These are phyloP conservation scores for Arthrobotrys musiformis DNA, from an alignment of 2,329 filamentous ascomycete genomes.

Conservation along the genomic window DNA sequence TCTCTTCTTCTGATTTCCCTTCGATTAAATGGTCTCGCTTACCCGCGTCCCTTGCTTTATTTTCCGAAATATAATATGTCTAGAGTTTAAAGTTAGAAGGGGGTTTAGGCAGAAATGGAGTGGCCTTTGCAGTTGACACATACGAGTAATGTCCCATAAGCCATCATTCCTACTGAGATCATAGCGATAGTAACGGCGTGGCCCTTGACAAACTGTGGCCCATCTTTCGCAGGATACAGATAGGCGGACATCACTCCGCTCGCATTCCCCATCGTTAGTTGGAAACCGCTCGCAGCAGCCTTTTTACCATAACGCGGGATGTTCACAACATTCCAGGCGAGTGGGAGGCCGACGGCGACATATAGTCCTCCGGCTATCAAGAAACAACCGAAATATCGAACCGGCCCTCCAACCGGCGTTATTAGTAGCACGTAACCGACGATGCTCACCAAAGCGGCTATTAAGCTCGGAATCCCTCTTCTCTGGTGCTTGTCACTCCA, in stretches of 20 bases:
- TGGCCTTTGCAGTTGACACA: constrained; percentile 64
- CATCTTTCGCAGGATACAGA: constrained; percentile 66
- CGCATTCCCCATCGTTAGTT: constrained; percentile 76
- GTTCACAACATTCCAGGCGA: constrained; percentile 74
- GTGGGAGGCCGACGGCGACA: constrained; percentile 68
- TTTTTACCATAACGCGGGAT: constrained; percentile 80
- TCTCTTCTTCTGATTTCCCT: constrained; percentile 64
- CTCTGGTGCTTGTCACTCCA: constrained; percentile 75
- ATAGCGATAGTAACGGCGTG: constrained; percentile 72
- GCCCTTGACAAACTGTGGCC: constrained; percentile 71
- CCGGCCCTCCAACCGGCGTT: constrained; percentile 70
- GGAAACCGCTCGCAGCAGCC: constrained; percentile 76
- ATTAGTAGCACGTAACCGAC: constrained; percentile 77
- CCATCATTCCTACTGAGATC: constrained; percentile 68
- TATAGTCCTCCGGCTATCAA: constrained; percentile 80
- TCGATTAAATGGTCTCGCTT: constrained; percentile 64
- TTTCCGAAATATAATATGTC: constrained; percentile 59
- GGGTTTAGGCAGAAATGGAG: too few relatives aligned
- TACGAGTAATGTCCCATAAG: constrained; percentile 67
- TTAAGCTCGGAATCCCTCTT: constrained; percentile 73
- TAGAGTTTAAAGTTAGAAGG: constrained; percentile 1
- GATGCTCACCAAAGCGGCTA: constrained; percentile 73
- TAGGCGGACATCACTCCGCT: constrained; percentile 80
- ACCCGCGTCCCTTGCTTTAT: constrained; percentile 62
- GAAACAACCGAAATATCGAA: constrained; percentile 80